Base-by-base conservation (phyloP, 140 eudicot species). In the Anethum foeniculum region DNA sequence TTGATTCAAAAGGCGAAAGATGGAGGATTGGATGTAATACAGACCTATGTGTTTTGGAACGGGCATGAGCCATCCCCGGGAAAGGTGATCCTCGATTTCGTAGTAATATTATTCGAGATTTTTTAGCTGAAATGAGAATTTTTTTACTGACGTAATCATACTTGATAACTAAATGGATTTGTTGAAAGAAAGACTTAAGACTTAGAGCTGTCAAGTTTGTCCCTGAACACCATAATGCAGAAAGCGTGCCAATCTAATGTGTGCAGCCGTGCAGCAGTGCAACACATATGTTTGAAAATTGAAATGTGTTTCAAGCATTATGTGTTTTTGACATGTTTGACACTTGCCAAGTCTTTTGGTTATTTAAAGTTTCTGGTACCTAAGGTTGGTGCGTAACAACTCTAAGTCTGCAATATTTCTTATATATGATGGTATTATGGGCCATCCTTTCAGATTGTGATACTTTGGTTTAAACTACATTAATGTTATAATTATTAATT, bases 61-160 rank as follows among this genome's bases (percentile, higher is more conserved):
- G 97, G 91, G 30, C 98, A 94, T 86, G 98, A 94, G 84, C 98
- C 98, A 47, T 87, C 97, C 62, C 96, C 94, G 11, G 98, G 97
- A 48, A 86, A 90, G 86, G 98, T 91, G 90, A 48, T 74, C 54
- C 34, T 23, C n/a, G 18, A 4, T 38, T 43, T 41, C 4, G 51
- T 23, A 72, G 16, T 41, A 39, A 21, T 72, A n/a, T 7, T 19
- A 4, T 39, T 74, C 6, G 16, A 39, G 16, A 72, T 39, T 72
- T 23, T 1, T 44, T 19, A 38, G 41, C 49, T 39, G 23, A 30
- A 67, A 1, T 15, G 23, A 4, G 43, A 9, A 7, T 2, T 10
- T 65, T 64, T 27, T 28, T 30, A 65, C 19, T 4, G 5, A 67
- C 23, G 19, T n/a, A n/a, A 60, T 60, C 68, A 8, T n/a, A n/a